Percentiles rank a stretch among this genome's conserved stretches.
Conservation (phyloP, 768 basidiomycete species). For the Trametes punicea region DNA sequence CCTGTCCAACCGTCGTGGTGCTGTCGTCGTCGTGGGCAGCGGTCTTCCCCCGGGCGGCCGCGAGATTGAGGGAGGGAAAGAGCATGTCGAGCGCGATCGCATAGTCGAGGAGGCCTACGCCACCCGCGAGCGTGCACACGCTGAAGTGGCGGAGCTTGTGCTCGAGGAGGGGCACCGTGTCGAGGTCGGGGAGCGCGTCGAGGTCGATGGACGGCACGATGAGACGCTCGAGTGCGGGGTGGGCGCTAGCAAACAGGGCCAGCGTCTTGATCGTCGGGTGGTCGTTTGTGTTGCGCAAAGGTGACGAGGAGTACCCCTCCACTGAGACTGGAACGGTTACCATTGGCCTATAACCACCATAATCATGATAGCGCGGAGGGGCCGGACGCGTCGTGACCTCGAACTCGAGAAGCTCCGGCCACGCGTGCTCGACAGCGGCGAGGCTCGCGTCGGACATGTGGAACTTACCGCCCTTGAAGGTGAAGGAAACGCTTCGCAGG, state of each 20-base stretch:
- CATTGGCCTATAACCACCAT: not conserved
- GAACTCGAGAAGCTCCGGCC: not conserved
- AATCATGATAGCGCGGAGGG: not conserved
- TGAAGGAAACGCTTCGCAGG: not conserved
- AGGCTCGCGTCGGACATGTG: not conserved
- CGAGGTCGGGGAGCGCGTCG: not conserved
- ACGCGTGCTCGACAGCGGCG: not conserved
- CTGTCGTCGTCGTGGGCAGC: no score
- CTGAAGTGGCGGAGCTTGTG: not conserved
- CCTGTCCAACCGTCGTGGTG: not conserved
- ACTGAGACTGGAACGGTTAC: not conserved
- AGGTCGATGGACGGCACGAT: not conserved
- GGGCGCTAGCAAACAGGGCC: constrained; percentile 7
- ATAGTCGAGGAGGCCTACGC: not conserved
- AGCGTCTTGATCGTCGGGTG: not conserved
- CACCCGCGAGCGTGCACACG: not conserved
- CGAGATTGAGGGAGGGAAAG: constrained; percentile 5
- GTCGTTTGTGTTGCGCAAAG: not conserved
- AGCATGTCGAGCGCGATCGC: constrained; percentile 7
- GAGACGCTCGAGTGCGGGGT: not conserved
- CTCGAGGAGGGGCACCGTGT: not conserved
- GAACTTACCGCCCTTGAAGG: not conserved
- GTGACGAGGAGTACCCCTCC: no score
- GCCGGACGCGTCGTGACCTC: not conserved
- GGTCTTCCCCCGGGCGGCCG: not conserved